phyloP scores from a whole-genome alignment of 768 basidiomycete species.

The Leccinum uliginosum region DNA sequence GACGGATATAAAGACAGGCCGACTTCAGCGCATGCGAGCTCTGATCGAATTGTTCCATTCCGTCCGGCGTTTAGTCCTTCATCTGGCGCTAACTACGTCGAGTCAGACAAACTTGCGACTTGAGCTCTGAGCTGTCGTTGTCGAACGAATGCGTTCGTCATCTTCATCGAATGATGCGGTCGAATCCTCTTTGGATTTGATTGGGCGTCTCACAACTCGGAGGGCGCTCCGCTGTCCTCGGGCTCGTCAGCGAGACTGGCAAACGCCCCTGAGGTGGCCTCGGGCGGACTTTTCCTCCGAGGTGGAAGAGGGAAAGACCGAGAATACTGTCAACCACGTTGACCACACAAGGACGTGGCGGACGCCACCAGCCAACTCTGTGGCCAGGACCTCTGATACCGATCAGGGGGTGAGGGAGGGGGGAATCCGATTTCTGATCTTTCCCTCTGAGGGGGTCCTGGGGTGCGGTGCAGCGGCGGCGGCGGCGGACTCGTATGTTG shows the following conservation, averaged over 20 bases:
- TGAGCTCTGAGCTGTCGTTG: not conserved
- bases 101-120: not conserved
- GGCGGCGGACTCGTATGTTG: not conserved
- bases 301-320: not conserved
- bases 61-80: not conserved
- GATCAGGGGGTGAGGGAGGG: no score
- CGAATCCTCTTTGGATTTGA: not conserved
- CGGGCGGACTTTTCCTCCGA: not conserved
- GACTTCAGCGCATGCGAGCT: not conserved
- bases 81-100: not conserved
- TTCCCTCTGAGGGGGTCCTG: not conserved
- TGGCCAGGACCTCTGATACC: not conserved
- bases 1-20: not conserved
- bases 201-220: not conserved
- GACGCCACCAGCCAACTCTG: not conserved
- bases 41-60: not conserved
- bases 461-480: not conserved
- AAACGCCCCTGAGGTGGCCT: not conserved
- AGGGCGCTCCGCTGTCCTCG: not conserved
- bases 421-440: not conserved
- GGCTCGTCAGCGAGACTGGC: not conserved
- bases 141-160: not conserved
- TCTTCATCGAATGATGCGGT: not conserved
- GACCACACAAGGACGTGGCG: not conserved
- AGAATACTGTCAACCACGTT: not conserved